A percentile compares a stretch with the other conserved stretches of the same genome.
These are phyloP conservation scores for Emiliania huxleyi DNA, from an alignment of 78 protist species.

Conservation along the genomic window DNA sequence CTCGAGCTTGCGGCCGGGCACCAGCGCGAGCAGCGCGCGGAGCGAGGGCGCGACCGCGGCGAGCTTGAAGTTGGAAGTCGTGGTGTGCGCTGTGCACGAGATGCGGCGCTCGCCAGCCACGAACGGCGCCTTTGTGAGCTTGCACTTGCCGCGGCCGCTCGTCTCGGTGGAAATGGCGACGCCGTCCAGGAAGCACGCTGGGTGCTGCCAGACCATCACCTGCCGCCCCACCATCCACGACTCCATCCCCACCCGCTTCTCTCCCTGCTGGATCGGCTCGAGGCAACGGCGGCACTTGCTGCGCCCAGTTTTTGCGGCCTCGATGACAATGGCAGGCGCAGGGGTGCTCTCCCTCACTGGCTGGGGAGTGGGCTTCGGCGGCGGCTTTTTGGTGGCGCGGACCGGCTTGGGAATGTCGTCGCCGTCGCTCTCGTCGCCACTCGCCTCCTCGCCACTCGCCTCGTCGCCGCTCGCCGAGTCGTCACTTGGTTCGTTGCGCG, in stretches of 20 bases:
- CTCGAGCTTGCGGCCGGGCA: background rate
- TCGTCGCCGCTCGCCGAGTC: too few relatives aligned
- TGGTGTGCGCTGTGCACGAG: background rate
- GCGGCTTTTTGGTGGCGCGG: too few relatives aligned
- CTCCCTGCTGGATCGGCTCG: background rate
- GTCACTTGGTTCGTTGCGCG: too few relatives aligned
- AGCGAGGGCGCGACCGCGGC: background rate
- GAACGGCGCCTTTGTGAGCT: background rate
- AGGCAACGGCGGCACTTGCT: background rate
- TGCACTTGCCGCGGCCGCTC: background rate
- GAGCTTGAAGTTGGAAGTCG: background rate
- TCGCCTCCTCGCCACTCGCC: too few relatives aligned
- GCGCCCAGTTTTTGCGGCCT: background rate
- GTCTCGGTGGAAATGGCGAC: background rate
- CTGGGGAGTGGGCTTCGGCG: too few relatives aligned
- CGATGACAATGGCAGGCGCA: background rate
- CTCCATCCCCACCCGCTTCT: background rate
- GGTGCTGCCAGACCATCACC: background rate
- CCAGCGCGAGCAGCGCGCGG: background rate
- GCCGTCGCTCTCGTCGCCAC: too few relatives aligned
- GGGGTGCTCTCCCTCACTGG: too few relatives aligned
- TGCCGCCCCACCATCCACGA: background rate
- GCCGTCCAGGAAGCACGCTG: background rate
- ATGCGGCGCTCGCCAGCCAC: background rate
- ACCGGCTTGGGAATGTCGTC: too few relatives aligned